These are phyloP conservation scores for Lolium multiflorum DNA, from an alignment of 176 grass and related monocot genomes.

Conservation along the genomic window DNA sequence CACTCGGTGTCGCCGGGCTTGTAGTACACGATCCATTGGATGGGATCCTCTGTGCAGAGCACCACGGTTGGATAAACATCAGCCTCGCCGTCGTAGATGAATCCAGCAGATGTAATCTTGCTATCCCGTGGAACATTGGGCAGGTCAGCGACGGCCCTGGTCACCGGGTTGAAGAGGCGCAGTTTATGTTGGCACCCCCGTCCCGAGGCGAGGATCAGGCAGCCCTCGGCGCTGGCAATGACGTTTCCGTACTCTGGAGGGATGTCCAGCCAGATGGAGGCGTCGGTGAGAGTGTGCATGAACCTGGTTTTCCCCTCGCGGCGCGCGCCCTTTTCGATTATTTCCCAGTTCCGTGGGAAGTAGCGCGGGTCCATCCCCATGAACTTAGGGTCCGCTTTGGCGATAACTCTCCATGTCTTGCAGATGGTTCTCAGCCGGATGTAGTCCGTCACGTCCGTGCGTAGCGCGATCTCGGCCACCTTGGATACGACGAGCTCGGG, in stretches of 20 bases:
- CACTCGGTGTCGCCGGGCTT: not conserved
- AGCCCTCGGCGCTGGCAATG: not conserved
- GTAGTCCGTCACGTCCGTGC: not conserved
- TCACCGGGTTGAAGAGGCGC: constrained; percentile 7
- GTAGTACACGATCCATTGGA: not conserved
- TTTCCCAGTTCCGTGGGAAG: not conserved
- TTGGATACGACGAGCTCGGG: not conserved
- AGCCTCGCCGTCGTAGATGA: not conserved
- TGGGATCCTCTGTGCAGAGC: not conserved
- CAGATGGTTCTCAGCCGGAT: not conserved
- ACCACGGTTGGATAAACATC: not conserved
- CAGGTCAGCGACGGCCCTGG: not conserved
- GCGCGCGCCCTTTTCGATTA: fast-evolving
- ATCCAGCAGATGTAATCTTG: not conserved
- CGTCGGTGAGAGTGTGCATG: not conserved
- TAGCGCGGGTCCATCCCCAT: not conserved
- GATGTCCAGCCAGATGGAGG: not conserved
- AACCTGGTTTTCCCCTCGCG: not conserved
- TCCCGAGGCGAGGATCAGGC: not conserved
- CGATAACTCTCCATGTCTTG: not conserved
- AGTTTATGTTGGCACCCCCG: not conserved
- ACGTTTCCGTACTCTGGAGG: not conserved
- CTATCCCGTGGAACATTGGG: not conserved
- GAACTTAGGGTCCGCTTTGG: not conserved
- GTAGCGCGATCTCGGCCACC: not conserved